phyloP scores from a whole-genome alignment of 1,284 basidiomycete species.

The Hymenochaete sp. region DNA sequence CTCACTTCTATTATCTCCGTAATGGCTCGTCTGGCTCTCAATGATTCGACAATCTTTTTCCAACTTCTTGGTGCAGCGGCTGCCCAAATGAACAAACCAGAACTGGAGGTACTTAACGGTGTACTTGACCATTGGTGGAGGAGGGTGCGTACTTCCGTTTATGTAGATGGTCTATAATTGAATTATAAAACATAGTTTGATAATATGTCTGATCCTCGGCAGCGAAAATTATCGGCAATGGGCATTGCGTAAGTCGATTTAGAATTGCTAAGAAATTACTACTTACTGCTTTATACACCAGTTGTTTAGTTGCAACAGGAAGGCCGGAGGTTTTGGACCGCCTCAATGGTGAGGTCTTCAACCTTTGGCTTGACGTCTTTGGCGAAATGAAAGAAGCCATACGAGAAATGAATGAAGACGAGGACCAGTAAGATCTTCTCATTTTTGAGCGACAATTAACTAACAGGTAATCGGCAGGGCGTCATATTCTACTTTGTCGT shows the following conservation, averaged over 20 bases:
- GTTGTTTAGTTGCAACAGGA: conserved; percentile 61
- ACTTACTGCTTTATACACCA: too few species aligned
- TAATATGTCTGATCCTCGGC: conserved; percentile 70
- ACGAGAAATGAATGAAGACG: conserved; percentile 29
- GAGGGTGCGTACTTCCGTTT: conserved; percentile 39
- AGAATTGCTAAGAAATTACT: too few species aligned
- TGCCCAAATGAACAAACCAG: conserved; percentile 36
- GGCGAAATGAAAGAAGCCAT: conserved; percentile 75
- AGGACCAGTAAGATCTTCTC: conserved; percentile 30
- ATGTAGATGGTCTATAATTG: neutral
- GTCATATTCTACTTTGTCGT: conserved; percentile 14
- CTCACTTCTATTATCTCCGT: conserved; percentile 61
- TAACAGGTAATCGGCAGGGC: neutral
- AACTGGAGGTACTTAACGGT: conserved; percentile 50
- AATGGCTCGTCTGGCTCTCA: conserved; percentile 59
- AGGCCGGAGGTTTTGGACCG: conserved; percentile 61
- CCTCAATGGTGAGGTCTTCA: conserved; percentile 69
- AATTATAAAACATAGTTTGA: conserved; percentile 54
- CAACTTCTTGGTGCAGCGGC: conserved; percentile 58
- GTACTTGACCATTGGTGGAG: conserved; percentile 75
- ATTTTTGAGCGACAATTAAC: neutral
- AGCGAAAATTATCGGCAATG: conserved; percentile 67
- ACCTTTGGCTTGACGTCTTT: conserved; percentile 85
- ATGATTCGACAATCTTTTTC: conserved; percentile 54
- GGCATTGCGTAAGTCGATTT: too few species aligned